Base-by-base conservation (phyloP, 495 filamentous ascomycete species). In the Penicillium manginii region DNA sequence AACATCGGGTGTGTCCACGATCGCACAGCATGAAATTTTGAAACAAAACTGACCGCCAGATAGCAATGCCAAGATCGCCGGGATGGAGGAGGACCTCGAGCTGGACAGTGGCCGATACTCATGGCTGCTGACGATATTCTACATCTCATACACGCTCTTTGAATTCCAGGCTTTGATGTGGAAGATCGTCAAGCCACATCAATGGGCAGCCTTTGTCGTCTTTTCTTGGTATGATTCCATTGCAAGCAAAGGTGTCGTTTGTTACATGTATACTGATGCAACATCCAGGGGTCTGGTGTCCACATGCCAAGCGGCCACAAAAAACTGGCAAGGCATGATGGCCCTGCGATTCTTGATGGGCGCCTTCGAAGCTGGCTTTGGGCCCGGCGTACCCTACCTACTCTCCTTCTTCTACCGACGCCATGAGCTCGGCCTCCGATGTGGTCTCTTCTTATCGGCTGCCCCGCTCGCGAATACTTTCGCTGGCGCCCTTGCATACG, bases 361-460 rank as follows among this genome's bases (percentile, higher is more conserved):
- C 19, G 74, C 80, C 11, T 81, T 84, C 40, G 90, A 93, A 68
- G 76, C 79, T 12, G 88, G 81, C 0, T 93, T 84, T 60, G 88
- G 84, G 5, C 88, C 89, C 9, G 81, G 81, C 42, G 77, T 91
- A 4, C 89, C 89, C 0, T 93, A 87, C 56, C 75, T 92, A 0
- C 78, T 96, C 0, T 88, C 85, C 0, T 93, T 93, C 74, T 96
- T 96, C 78, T 96, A 96, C 63, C 83, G 86, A 26, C 80, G 92
- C 6, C 81, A 86, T 46, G 91, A 93, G 65, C 70, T 96, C 1
- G 92, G 91, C 17, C 71, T 96, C 22, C 83, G 92, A 2, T 85
- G 83, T 55, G 91, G 91, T 40, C 68, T 96, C 23, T 93, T 91
- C 69, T 69, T 96, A 4, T 86, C 87, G 2, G 88, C 89, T 2